Evolutionary conservation across 148 eudicot genomes (phyloP).

Genomic region (Silene latifolia): DNA sequence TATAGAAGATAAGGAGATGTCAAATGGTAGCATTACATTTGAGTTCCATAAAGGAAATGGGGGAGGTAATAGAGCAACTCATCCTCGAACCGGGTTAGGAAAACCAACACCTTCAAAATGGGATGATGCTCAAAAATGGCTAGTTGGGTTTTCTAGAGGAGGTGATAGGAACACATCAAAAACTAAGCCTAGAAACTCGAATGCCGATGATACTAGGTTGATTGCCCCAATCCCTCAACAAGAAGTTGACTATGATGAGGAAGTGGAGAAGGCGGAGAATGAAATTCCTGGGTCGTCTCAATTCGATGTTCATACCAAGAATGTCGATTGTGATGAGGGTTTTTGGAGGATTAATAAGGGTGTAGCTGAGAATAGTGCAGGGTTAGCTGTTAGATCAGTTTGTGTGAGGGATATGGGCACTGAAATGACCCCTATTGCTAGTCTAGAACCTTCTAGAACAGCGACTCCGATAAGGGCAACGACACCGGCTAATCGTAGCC

Average conservation of each 20-base stretch:
- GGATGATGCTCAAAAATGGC: slow-evolving; percentile 99
- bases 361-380: slow-evolving; percentile 28
- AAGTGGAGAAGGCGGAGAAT: slow-evolving; percentile 31
- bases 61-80: slow-evolving; percentile 33
- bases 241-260: slow-evolving; percentile 49
- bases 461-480: slow-evolving; percentile 77
- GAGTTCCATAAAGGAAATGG: slow-evolving; percentile 74
- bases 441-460: slow-evolving; percentile 87
- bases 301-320: slow-evolving; percentile 66
- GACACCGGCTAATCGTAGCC: slow-evolving; percentile 73
- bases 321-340: slow-evolving; percentile 73
- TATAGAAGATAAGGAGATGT: slow-evolving; percentile 72
- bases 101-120: slow-evolving; percentile 94
- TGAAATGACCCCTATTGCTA: slow-evolving; percentile 91
- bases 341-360: slow-evolving; percentile 52
- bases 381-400: slow-evolving; percentile 53
- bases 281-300: slow-evolving; percentile 26
- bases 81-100: slow-evolving; percentile 66
- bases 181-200: slow-evolving; percentile 74
- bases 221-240: slow-evolving; percentile 70
- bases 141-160: slow-evolving; percentile 76
- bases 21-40: slow-evolving; percentile 44
- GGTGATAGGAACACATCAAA: slow-evolving; percentile 54
- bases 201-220: slow-evolving; percentile 83
- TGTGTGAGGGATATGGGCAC: slow-evolving; percentile 98